phyloP scores from a whole-genome alignment of 768 basidiomycete genomes.

The Sarcodon aspratus region DNA sequence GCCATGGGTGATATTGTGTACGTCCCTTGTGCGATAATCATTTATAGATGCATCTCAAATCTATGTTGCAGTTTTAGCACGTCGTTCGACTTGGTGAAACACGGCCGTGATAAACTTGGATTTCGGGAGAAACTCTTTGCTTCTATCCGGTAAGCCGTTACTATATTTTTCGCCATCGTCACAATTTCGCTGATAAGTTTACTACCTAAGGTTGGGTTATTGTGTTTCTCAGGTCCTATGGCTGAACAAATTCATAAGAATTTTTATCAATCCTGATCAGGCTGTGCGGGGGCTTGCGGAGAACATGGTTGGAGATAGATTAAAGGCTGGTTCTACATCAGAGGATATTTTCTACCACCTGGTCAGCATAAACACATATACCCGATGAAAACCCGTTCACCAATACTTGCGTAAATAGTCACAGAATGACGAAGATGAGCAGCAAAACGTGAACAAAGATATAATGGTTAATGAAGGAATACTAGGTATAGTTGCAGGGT shows the following conservation, averaged over 20 bases:
- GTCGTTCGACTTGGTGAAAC: slow-evolving; percentile 13
- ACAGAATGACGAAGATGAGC: background rate
- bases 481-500: background rate
- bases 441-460: background rate
- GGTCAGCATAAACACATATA: background rate
- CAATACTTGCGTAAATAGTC: background rate
- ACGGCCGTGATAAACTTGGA: slow-evolving; percentile 3
- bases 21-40: slow-evolving; percentile 3
- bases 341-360: background rate
- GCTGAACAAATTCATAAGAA: background rate
- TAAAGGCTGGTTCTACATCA: background rate
- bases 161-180: background rate
- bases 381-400: background rate
- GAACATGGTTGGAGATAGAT: background rate
- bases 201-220: no score
- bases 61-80: slow-evolving; percentile 13
- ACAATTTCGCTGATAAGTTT: background rate
- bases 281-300: background rate
- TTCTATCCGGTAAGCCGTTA: background rate
- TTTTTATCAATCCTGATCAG: background rate
- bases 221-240: background rate
- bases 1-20: slow-evolving; percentile 39
- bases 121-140: background rate
- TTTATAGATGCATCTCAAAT: background rate
- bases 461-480: background rate